Evolutionary conservation across 805 yeast genomes (phyloP).

Genomic region (Saccharomycopsis fibuligera): DNA sequence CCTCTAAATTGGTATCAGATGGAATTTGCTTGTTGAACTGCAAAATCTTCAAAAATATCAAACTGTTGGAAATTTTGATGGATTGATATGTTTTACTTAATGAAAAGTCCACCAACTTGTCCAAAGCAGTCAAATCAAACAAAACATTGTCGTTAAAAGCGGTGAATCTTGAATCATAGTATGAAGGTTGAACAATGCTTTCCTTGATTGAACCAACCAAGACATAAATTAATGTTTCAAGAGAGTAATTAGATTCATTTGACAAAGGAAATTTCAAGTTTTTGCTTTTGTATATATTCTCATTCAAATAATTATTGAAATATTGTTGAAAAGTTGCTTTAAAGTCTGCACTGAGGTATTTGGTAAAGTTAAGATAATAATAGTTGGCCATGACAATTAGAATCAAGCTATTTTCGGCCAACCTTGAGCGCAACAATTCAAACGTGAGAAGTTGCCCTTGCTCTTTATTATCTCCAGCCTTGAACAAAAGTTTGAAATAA

Average conservation of each 20-base stretch:
- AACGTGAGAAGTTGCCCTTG: background rate
- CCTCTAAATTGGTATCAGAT: background rate
- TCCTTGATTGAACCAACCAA: background rate
- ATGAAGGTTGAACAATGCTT: background rate
- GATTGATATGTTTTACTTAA: conserved; percentile 19
- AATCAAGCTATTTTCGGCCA: conserved; percentile 5
- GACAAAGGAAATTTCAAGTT: conserved; percentile 13
- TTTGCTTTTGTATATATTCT: background rate
- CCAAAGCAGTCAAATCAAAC: conserved; percentile 5
- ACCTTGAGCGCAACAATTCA: background rate
- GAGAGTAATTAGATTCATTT: conserved; percentile 7
- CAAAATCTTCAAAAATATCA: conserved; percentile 11
- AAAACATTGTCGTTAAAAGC: background rate
- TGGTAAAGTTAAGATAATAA: conserved; percentile 7
- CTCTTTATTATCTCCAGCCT: too few relatives aligned
- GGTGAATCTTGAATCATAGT: conserved; percentile 1
- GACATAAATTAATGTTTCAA: conserved; percentile 3
- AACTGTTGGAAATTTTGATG: conserved; percentile 7
- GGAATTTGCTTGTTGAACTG: background rate
- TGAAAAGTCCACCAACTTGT: conserved; percentile 6
- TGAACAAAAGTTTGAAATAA: conserved; percentile 2
- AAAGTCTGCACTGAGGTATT: conserved; percentile 1
- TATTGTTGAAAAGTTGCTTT: conserved; percentile 1
- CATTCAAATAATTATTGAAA: background rate
- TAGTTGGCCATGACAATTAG: conserved; percentile 6